Evolutionary conservation across 768 basidiomycete genomes (phyloP).

Genomic region (Tylopilus rubrobrunneus): DNA sequence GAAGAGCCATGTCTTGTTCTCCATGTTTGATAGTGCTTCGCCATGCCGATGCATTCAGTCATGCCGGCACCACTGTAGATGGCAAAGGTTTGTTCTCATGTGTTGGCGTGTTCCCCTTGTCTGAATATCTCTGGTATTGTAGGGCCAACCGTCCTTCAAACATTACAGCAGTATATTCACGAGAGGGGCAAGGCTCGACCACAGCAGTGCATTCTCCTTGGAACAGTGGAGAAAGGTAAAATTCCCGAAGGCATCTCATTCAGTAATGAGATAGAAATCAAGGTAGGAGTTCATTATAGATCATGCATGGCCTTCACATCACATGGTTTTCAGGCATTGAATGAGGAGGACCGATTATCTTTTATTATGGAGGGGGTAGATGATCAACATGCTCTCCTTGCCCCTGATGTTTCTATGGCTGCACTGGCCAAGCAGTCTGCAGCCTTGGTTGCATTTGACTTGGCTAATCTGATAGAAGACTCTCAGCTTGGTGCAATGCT

Average conservation of each 20-base stretch:
- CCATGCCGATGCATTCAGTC: conserved; percentile 74
- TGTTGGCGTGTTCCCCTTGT: not conserved
- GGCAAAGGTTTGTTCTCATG: conserved; percentile 38
- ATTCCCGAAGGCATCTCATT: conserved; percentile 69
- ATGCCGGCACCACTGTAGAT: conserved; percentile 56
- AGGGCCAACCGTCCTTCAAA: conserved; percentile 58
- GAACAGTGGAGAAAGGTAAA: conserved; percentile 61
- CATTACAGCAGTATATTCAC: conserved; percentile 60
- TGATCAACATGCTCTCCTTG: conserved; percentile 40
- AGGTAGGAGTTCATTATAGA: conserved; percentile 41
- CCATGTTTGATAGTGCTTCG: conserved; percentile 83
- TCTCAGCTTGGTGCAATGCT: conserved; percentile 47
- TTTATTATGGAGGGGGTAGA: conserved; percentile 47
- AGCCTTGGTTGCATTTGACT: conserved; percentile 80
- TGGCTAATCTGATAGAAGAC: conserved; percentile 62
- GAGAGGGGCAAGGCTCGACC: conserved; percentile 56
- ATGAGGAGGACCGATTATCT: conserved; percentile 65
- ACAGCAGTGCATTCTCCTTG: conserved; percentile 73
- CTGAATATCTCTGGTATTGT: not conserved
- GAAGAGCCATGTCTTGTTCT: conserved; percentile 70
- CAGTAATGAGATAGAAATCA: conserved; percentile 79
- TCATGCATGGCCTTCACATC: not conserved
- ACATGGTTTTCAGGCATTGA: conserved; percentile 58
- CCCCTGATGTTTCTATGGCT: conserved; percentile 76
- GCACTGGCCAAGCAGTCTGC: conserved; percentile 83